phyloP scores from a whole-genome alignment of 768 basidiomycete species.

The Lactarius sanguifluus region DNA sequence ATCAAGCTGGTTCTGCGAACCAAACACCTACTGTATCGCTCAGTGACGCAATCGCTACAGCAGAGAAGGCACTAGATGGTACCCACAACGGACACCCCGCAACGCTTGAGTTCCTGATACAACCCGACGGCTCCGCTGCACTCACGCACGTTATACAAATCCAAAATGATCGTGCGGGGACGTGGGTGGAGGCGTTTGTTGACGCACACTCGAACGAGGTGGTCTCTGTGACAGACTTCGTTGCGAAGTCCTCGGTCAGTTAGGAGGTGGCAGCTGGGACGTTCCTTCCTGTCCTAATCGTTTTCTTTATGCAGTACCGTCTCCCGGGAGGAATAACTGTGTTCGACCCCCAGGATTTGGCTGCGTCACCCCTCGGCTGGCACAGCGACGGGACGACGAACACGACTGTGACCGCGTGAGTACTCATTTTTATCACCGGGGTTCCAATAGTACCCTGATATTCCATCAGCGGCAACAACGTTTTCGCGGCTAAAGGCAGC shows the following conservation, averaged over 20 bases:
- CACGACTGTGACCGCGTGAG: conserved; percentile 35
- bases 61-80: conserved; percentile 41
- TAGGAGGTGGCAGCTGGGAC: not conserved
- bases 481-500: conserved; percentile 33
- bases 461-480: conserved; percentile 41
- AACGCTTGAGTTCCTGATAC: conserved; percentile 44
- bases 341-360: conserved; percentile 54
- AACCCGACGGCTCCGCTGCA: conserved; percentile 40
- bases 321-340: no score
- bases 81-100: conserved; percentile 43
- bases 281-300: not conserved
- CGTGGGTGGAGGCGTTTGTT: conserved; percentile 59
- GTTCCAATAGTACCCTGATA: not conserved
- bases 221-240: conserved; percentile 53
- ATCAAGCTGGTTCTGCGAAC: conserved; percentile 29
- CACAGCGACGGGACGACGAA: conserved; percentile 44
- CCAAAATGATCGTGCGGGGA: conserved; percentile 42
- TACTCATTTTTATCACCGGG: not conserved
- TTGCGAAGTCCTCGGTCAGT: conserved; percentile 44
- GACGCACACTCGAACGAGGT: conserved; percentile 58
- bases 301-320: conserved; percentile 34
- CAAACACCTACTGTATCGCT: conserved; percentile 41
- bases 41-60: conserved; percentile 39
- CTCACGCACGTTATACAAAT: conserved; percentile 47
- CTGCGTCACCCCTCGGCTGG: conserved; percentile 59